Evolutionary conservation across 331 rosid species (phyloP).

Genomic region (Rhamnella rubrinervis): DNA sequence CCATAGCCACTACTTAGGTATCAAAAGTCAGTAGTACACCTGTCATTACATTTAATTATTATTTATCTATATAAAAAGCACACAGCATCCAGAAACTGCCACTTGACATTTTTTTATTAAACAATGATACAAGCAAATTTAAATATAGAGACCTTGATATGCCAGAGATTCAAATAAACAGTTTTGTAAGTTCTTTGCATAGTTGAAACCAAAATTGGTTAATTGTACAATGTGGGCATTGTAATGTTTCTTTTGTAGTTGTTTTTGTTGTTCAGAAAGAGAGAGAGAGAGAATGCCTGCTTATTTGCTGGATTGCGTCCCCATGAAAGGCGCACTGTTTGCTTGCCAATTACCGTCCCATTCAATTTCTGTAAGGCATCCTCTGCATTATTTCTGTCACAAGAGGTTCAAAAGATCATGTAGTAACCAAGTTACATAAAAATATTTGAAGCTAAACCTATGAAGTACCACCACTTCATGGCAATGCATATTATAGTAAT

Average conservation of each 20-base stretch:
- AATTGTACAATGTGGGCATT: too few species aligned
- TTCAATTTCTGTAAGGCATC: constrained; percentile 88
- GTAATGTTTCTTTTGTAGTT: too few species aligned
- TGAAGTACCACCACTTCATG: not conserved
- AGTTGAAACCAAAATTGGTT: too few species aligned
- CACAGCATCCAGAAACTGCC: not conserved
- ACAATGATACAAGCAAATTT: not conserved
- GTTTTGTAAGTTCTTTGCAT: too few species aligned
- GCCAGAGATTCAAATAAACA: too few species aligned
- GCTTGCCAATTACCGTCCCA: constrained; percentile 76
- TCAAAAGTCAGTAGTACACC: too few species aligned
- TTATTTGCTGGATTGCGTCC: constrained; percentile 98
- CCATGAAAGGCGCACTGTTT: constrained; percentile 96
- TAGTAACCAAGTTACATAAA: constrained; percentile 7
- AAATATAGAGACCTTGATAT: too few species aligned
- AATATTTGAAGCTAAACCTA: constrained; percentile 7
- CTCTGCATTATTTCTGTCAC: constrained; percentile 79
- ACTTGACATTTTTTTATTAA: not conserved
- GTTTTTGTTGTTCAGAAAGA: too few species aligned
- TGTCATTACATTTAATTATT: too few species aligned
- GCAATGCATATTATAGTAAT: constrained; percentile 2
- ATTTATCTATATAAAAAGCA: too few species aligned
- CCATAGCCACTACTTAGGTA: too few species aligned
- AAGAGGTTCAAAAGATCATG: constrained; percentile 24
- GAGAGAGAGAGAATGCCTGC: constrained; percentile 46